A percentile compares a stretch with the other conserved stretches of the same genome.
phyloP scores from a whole-genome alignment of 2,329 filamentous ascomycete genomes.

The Penicillium concentricum region DNA sequence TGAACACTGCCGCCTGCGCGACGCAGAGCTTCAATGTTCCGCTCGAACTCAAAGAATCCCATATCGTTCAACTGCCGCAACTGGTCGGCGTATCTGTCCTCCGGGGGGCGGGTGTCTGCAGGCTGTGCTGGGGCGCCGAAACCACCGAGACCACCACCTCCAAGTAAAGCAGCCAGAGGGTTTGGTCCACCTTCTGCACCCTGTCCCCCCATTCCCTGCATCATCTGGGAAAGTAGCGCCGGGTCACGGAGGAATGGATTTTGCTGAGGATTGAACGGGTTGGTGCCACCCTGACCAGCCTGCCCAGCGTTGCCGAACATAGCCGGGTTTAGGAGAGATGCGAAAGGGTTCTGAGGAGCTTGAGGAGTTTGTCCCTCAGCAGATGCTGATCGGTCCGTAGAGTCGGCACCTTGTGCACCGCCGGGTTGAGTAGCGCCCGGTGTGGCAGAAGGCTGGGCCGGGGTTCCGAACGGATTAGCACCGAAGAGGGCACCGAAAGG shows the following conservation, averaged over 20 bases:
- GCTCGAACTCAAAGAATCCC: conserved; percentile 96
- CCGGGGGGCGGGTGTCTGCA: conserved; percentile 80
- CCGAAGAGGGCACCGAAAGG: conserved; percentile 63
- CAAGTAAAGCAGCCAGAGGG: conserved; percentile 50
- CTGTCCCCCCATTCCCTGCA: conserved; percentile 50
- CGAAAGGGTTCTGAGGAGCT: conserved; percentile 64
- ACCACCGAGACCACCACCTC: conserved; percentile 51
- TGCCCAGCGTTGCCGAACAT: conserved; percentile 32
- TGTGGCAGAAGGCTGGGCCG: conserved; percentile 30
- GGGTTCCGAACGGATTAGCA: conserved; percentile 29
- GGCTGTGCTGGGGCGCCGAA: conserved; percentile 54
- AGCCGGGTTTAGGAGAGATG: conserved; percentile 58
- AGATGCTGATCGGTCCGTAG: conserved; percentile 30
- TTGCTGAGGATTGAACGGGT: conserved; percentile 48
- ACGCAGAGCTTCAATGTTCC: conserved; percentile 83
- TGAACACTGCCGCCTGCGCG: conserved; percentile 91
- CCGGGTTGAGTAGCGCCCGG: conserved; percentile 32
- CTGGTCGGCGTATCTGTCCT: conserved; percentile 89
- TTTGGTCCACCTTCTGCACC: conserved; percentile 39
- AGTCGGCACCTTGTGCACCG: conserved; percentile 30
- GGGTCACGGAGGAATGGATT: conserved; percentile 62
- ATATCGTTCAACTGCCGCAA: conserved; percentile 94
- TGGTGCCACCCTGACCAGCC: conserved; percentile 43
- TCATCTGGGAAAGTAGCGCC: conserved; percentile 56
- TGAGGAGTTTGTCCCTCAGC: conserved; percentile 37